Conservation (phyloP, 805 yeast species). For the Yamadazyma philogaea region DNA sequence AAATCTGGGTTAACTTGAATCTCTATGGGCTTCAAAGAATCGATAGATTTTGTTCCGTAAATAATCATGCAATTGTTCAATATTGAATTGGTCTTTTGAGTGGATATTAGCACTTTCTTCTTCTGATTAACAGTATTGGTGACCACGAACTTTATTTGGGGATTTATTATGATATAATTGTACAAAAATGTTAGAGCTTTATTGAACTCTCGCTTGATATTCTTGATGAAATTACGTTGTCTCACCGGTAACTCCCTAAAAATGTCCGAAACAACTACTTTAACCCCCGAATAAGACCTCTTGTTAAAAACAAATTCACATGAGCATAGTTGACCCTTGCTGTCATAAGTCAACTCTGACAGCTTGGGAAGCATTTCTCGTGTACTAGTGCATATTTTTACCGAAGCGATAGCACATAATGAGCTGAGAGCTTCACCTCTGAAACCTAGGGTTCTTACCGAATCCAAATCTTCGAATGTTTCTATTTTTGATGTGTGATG, state of each 20-base stretch:
- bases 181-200: slow-evolving; percentile 64
- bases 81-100: slow-evolving; percentile 45
- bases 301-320: slow-evolving; percentile 46
- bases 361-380: slow-evolving; percentile 53
- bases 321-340: slow-evolving; percentile 47
- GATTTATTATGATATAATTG: slow-evolving; percentile 61
- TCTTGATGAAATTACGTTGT: slow-evolving; percentile 64
- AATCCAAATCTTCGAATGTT: slow-evolving; percentile 51
- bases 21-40: slow-evolving; percentile 54
- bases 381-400: slow-evolving; percentile 52
- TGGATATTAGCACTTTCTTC: slow-evolving; percentile 53
- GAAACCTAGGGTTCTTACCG: slow-evolving; percentile 62
- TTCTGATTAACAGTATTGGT: slow-evolving; percentile 41
- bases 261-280: slow-evolving; percentile 52
- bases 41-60: slow-evolving; percentile 65
- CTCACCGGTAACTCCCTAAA: slow-evolving; percentile 81
- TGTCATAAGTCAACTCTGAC: slow-evolving; percentile 49
- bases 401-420: slow-evolving; percentile 52
- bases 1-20: slow-evolving; percentile 31
- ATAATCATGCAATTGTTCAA: slow-evolving; percentile 59
- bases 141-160: slow-evolving; percentile 58
- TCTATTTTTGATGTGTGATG: slow-evolving; percentile 67
- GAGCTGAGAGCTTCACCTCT: slow-evolving; percentile 82
- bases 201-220: slow-evolving; percentile 66
- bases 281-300: slow-evolving; percentile 53